Evolutionary conservation across 2,329 filamentous ascomycete genomes (phyloP), one percentile per base, ranked within the genome.

Genomic region (Penicillium griseofulvum): DNA sequence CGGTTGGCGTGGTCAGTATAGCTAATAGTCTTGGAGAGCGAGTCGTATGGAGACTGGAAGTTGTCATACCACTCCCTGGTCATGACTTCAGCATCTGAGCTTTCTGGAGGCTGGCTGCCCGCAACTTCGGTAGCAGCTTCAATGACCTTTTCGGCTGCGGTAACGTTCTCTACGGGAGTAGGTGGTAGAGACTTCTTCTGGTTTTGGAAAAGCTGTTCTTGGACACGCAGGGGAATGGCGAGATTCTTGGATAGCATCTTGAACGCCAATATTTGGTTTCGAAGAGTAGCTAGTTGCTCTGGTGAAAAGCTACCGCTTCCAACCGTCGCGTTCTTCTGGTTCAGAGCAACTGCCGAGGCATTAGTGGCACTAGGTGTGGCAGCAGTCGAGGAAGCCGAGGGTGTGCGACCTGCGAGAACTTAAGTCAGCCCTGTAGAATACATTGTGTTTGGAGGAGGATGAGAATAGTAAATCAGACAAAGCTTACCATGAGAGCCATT

Each of bases 201-300:
- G 70, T 73, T 86, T 42, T 87, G 82, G 70, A 92, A 96, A 36
- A 97, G 86, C 46, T 89, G 85, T 68, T 93, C 89, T 70, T 96
- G 91, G 61, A 96, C 83, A 59, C 85, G 82, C 29, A 83, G 75
- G 1, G 93, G 91, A 4, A 97, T 85, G 0, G 91, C 88, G 14
- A 88, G 81, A 64, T 96, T 96, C 74, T 94, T 95, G 5, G 90
- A 88, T 4, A 99, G 80, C 62, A 91, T 82, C 74, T 95, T 95
- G 76, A 97, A 97, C 0, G 93, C 92, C 65, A 88, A 82, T 48
- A 97, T 96, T 71, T 99, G 94, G 62, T 89, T 87, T 57, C 90
- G 83, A 10, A 99, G 78, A 41, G 90, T 84, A 24, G 83, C 81
- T 43, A 96, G 78, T 71, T 99, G 94, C 54, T 94, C 89, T 24